These are phyloP conservation scores for Dimargaris cristalligena DNA, from an alignment of 192 early-diverging fungal species.

Conservation along the genomic window DNA sequence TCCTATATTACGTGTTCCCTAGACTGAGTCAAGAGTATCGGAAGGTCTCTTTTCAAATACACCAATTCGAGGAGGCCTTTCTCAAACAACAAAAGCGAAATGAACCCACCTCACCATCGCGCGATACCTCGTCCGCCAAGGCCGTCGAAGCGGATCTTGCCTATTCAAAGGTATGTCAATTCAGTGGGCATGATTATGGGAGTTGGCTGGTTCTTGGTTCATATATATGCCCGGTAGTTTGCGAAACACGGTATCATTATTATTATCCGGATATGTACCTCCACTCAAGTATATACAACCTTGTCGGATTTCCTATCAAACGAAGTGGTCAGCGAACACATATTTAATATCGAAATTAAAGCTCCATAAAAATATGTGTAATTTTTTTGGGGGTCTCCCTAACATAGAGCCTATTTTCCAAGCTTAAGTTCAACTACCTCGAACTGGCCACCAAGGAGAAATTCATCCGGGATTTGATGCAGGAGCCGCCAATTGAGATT, in stretches of 20 bases:
- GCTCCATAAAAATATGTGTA: background rate
- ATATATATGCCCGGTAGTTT: background rate
- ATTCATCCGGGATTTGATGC: constrained; percentile 28
- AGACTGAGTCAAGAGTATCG: background rate
- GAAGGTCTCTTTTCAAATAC: background rate
- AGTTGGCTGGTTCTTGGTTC: background rate
- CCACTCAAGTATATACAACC: background rate
- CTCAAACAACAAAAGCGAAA: background rate
- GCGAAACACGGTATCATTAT: background rate
- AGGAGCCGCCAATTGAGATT: constrained; percentile 19
- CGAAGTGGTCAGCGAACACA: too few relatives aligned
- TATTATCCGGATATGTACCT: background rate
- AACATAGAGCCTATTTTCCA: constrained; percentile 30
- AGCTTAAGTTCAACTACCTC: constrained; percentile 36
- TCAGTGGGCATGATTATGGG: background rate
- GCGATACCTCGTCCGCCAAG: background rate
- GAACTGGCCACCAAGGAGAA: constrained; percentile 35
- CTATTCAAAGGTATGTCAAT: constrained; percentile 1
- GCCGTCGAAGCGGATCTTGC: background rate
- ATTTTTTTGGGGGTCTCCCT: background rate
- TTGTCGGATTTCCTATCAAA: background rate
- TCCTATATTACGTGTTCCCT: background rate
- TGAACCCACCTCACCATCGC: background rate
- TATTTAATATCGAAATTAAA: background rate
- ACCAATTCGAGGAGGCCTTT: background rate